These are phyloP conservation scores for Phialocephala sp. DNA, from an alignment of 2,329 filamentous ascomycete species.

Conservation along the genomic window DNA sequence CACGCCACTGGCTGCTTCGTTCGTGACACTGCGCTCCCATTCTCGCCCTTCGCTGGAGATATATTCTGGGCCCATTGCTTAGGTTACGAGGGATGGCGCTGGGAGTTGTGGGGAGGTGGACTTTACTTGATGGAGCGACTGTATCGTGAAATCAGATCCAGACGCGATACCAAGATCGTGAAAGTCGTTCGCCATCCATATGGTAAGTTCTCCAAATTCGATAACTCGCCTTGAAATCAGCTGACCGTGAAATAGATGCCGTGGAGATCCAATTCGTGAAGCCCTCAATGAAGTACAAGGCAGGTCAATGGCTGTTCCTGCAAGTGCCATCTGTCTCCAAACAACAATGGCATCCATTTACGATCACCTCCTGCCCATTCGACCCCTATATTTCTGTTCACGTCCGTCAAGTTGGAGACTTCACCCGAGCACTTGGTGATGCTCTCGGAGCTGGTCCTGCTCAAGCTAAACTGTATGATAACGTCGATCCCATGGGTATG, in stretches of 20 bases:
- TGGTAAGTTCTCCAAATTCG: constrained; percentile 57
- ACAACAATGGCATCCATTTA: constrained; percentile 98
- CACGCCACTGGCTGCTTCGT: constrained; percentile 98
- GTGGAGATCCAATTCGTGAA: constrained; percentile 98
- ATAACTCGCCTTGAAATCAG: neutral
- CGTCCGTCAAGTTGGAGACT: constrained; percentile 95
- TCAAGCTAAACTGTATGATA: constrained; percentile 88
- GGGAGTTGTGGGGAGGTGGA: constrained; percentile 87
- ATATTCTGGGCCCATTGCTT: constrained; percentile 91
- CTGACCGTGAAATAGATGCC: constrained; percentile 63
- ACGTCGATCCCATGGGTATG: constrained; percentile 91
- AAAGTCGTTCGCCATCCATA: constrained; percentile 96
- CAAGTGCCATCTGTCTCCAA: constrained; percentile 88
- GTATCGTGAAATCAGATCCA: constrained; percentile 86
- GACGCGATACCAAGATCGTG: constrained; percentile 85
- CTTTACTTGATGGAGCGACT: constrained; percentile 88
- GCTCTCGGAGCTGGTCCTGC: constrained; percentile 89
- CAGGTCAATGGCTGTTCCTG: constrained; percentile 97
- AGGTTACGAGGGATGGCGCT: constrained; percentile 95
- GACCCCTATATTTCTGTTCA: constrained; percentile 95
- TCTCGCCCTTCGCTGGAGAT: constrained; percentile 84
- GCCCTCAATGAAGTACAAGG: constrained; percentile 96
- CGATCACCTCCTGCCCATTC: constrained; percentile 96
- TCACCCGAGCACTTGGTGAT: constrained; percentile 91
- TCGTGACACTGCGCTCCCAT: constrained; percentile 72